These are phyloP conservation scores for Rhododendron mucronatum DNA, from an alignment of 148 eudicot genomes.

Conservation along the genomic window DNA sequence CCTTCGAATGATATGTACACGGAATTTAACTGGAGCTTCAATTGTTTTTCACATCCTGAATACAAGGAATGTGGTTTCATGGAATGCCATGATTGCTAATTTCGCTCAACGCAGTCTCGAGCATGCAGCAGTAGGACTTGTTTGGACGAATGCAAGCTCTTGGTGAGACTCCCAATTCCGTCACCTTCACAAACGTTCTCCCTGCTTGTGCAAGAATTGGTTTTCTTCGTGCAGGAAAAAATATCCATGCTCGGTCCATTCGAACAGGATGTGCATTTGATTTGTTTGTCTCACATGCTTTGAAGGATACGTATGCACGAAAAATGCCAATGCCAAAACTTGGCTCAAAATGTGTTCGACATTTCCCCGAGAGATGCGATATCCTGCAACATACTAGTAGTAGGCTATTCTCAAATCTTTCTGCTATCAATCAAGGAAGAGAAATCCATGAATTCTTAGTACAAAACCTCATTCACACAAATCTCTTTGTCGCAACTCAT, in stretches of 20 bases:
- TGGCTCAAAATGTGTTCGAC: slow-evolving; percentile 57
- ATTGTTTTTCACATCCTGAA: slow-evolving; percentile 36
- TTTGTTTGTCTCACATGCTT: slow-evolving; percentile 50
- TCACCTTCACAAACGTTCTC: slow-evolving; percentile 19
- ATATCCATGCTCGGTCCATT: slow-evolving; percentile 55
- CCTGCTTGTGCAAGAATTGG: slow-evolving; percentile 78
- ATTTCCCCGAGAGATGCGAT: slow-evolving; percentile 40
- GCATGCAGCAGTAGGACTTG: too few relatives aligned
- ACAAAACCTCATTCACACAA: slow-evolving; percentile 39
- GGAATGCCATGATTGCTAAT: too few relatives aligned
- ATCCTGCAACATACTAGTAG: slow-evolving; percentile 42
- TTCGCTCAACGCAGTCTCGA: too few relatives aligned
- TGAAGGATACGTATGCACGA: slow-evolving; percentile 58
- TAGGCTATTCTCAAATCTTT: slow-evolving; percentile 58
- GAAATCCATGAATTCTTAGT: slow-evolving; percentile 54
- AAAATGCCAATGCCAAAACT: slow-evolving; percentile 43
- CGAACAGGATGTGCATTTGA: slow-evolving; percentile 42
- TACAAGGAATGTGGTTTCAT: too few relatives aligned
- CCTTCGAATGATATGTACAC: slow-evolving; percentile 68
- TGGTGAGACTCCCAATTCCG: too few relatives aligned
- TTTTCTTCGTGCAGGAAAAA: slow-evolving; percentile 34
- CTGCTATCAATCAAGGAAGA: slow-evolving; percentile 57
- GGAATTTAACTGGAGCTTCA: slow-evolving; percentile 36
- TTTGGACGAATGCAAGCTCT: too few relatives aligned
- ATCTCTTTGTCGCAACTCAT: slow-evolving; percentile 31